Base-by-base conservation (phyloP, 768 basidiomycete genomes). In the Pluteus cervinus region DNA sequence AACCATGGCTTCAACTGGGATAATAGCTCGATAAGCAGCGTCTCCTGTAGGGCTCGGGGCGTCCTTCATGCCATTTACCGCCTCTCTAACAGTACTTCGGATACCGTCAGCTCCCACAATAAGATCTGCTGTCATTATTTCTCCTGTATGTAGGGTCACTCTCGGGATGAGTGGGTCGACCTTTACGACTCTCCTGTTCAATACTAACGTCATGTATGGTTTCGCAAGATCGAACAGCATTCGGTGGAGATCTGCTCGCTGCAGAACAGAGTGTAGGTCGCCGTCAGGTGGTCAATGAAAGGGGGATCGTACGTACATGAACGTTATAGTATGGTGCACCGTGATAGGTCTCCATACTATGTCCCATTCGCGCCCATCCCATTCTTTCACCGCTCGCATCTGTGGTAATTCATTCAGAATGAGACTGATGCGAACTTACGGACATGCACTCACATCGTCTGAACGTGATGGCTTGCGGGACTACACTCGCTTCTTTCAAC, bases 11-110 rank as follows among this genome's bases (percentile, higher is more conserved):
- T 58, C 41, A 0, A 75, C 62, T 2, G 71, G 60, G 24, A 82
- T 59, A 20, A 69, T 59, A 4, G 75, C 73, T 34, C 80, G 68
- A 47, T 79, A 82, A 0, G 76, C 80, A 0, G 75, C 72, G 46
- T 83, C 78, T 0, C 79, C 81, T 0, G 81, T 81, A 4, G 75
- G 63, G 0, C 65, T 66, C 0, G 71, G 62, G 23, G 63, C 62
- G 29, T 68, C 62, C 0, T 56, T 56, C 0, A 65, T 66, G 1
- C 75, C 67, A n/a, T 79, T 66, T 23, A 73, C 64, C 22, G 69
- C 58, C 45, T 70, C 52, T 2, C 71, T 69, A 1, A 76, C 46
- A 11, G 56, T 42, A 46, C 76, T 76, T 57, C 72, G 73, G 17
- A 67, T 54, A 4, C 73, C 73, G 38, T 75, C 71, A 1, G 68